These are phyloP conservation scores for Colletotrichum navitas DNA, from an alignment of 2,329 filamentous ascomycete genomes.

Conservation along the genomic window DNA sequence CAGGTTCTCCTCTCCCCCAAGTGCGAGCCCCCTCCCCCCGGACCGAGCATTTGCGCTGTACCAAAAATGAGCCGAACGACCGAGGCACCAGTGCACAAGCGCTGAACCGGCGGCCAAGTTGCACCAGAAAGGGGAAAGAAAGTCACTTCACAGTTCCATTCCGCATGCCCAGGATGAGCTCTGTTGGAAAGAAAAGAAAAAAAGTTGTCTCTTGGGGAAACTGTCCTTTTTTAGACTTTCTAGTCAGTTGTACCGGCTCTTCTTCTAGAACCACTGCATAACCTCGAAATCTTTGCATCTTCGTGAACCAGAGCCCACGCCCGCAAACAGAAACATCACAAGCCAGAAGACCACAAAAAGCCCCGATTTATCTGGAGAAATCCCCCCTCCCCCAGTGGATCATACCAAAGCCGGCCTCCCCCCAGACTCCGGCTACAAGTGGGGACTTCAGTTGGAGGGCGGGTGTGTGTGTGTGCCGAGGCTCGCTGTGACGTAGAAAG, in stretches of 20 bases:
- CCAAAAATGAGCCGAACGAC: conserved; percentile 41
- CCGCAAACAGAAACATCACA: conserved; percentile 10
- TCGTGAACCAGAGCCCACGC: neutral
- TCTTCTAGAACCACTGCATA: neutral
- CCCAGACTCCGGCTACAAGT: conserved; percentile 20
- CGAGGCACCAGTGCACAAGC: conserved; percentile 32
- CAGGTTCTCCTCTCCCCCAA: neutral
- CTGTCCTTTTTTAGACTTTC: conserved; percentile 14
- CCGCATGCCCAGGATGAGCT: conserved; percentile 34
- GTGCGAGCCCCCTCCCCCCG: neutral
- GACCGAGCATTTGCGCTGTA: conserved; percentile 3
- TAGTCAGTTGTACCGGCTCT: neutral
- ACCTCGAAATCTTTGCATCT: neutral
- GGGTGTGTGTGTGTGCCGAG: conserved; percentile 21
- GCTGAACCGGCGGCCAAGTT: neutral
- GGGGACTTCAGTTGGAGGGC: conserved; percentile 5
- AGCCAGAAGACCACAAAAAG: neutral
- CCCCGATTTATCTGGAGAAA: neutral
- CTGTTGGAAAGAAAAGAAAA: neutral
- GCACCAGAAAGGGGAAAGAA: neutral
- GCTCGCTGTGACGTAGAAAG: conserved; percentile 40
- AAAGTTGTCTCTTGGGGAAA: neutral
- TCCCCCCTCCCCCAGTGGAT: conserved; percentile 4
- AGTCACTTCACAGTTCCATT: conserved; percentile 4
- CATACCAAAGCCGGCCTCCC: neutral